These are phyloP conservation scores for Irpex rosettiformis DNA, from an alignment of 1,284 basidiomycete genomes.

Conservation along the genomic window DNA sequence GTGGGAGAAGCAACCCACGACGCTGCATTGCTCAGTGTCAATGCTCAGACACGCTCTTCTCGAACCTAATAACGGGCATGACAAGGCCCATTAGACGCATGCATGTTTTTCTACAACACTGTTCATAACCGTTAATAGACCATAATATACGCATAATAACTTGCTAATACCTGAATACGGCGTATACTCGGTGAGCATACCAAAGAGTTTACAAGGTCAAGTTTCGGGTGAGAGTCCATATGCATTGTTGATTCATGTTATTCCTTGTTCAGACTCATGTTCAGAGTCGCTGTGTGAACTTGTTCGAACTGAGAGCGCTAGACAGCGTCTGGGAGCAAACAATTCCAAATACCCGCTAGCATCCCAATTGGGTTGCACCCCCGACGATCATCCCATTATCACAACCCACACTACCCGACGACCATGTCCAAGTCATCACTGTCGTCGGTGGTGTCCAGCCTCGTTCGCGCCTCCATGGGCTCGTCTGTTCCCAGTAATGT, in stretches of 20 bases:
- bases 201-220: too few relatives aligned
- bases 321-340: too few relatives aligned
- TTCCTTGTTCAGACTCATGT: too few relatives aligned
- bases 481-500: constrained; percentile 59
- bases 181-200: too few relatives aligned
- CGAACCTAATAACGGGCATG: neutral
- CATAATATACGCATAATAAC: too few relatives aligned
- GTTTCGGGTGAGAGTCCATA: too few relatives aligned
- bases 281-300: too few relatives aligned
- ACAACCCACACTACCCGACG: constrained; percentile 7
- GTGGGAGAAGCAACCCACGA: neutral
- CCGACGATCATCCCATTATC: constrained; percentile 1
- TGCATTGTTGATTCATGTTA: too few relatives aligned
- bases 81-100: neutral
- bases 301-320: neutral
- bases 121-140: too few relatives aligned
- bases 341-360: neutral
- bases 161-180: too few relatives aligned
- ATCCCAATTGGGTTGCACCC: neutral
- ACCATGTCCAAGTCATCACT: constrained; percentile 48
- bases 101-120: too few relatives aligned
- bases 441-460: constrained; percentile 80
- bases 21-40: neutral
- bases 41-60: neutral
- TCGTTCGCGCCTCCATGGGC: constrained; percentile 82